These are phyloP conservation scores for Trypanosoma cruzi DNA, from an alignment of 208 protist genomes.

Conservation along the genomic window DNA sequence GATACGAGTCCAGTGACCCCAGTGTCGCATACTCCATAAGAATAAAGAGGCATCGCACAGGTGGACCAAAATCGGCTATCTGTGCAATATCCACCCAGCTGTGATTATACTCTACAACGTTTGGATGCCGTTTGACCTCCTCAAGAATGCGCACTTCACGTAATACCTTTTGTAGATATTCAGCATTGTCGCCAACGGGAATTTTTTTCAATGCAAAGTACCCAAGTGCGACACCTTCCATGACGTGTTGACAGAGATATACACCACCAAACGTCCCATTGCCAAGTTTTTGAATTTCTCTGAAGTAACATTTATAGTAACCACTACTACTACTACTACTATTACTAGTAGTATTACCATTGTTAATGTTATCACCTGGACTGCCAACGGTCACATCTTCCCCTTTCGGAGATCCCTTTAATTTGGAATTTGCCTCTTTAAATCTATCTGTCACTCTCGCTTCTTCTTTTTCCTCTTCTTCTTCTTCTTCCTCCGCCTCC, in stretches of 20 bases:
- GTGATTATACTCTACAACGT: conserved; percentile 92
- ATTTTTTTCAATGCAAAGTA: conserved; percentile 93
- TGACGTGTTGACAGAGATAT: conserved; percentile 85
- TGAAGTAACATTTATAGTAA: conserved; percentile 88
- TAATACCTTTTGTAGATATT: conserved; percentile 83
- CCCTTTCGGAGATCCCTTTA: not conserved
- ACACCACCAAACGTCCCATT: conserved; percentile 87
- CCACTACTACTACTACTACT: conserved; percentile 29
- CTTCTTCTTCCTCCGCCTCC: conserved; percentile 2
- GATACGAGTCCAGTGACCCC: conserved; percentile 83
- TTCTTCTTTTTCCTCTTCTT: no score
- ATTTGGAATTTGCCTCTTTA: not conserved
- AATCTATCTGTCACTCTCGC: not conserved
- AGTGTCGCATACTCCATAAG: conserved; percentile 91
- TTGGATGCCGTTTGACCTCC: conserved; percentile 83
- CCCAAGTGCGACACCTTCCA: conserved; percentile 80
- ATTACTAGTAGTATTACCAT: not conserved
- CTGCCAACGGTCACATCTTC: not conserved
- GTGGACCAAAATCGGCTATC: conserved; percentile 89
- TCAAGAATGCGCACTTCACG: conserved; percentile 86
- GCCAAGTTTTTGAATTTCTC: conserved; percentile 81
- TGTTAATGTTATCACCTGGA: not conserved
- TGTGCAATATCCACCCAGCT: conserved; percentile 88
- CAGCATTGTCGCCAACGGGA: conserved; percentile 78
- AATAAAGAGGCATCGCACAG: conserved; percentile 88